These are phyloP conservation scores for Elsinoe ampelina DNA, from an alignment of 2,329 filamentous ascomycete genomes.

Conservation along the genomic window DNA sequence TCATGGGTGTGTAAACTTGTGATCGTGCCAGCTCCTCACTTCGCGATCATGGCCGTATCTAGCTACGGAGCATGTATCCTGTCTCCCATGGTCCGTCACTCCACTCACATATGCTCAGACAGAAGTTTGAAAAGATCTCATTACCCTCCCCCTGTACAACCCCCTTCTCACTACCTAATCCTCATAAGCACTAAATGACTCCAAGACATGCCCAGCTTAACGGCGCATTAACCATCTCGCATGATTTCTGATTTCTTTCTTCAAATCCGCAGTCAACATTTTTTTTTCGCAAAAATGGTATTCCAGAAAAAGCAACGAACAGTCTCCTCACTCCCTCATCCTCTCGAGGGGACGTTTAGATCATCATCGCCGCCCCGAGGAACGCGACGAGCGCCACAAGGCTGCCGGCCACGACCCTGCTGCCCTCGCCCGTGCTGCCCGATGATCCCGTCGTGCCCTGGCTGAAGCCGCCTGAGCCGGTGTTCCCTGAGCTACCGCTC, in stretches of 20 bases:
- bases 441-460: slow-evolving; percentile 22
- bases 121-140: no score
- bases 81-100: no score
- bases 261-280: neutral
- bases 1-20: no score
- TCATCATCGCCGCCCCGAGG: slow-evolving; percentile 29
- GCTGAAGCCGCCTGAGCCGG: slow-evolving; percentile 20
- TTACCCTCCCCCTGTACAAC: neutral
- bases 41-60: no score
- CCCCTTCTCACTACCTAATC: neutral
- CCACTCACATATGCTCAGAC: no score
- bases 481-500: slow-evolving; percentile 8
- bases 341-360: slow-evolving; percentile 18
- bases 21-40: no score
- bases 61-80: no score
- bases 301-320: slow-evolving; percentile 10
- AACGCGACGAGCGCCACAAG: slow-evolving; percentile 30
- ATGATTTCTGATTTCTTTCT: slow-evolving; percentile 7
- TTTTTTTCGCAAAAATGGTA: slow-evolving; percentile 6
- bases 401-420: slow-evolving; percentile 28
- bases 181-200: neutral
- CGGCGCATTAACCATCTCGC: neutral
- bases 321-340: neutral
- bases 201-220: neutral
- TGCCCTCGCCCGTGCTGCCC: slow-evolving; percentile 21